These are phyloP conservation scores for Syncephalastrum sp. DNA, from an alignment of 371 early-diverging fungal species.

Conservation along the genomic window DNA sequence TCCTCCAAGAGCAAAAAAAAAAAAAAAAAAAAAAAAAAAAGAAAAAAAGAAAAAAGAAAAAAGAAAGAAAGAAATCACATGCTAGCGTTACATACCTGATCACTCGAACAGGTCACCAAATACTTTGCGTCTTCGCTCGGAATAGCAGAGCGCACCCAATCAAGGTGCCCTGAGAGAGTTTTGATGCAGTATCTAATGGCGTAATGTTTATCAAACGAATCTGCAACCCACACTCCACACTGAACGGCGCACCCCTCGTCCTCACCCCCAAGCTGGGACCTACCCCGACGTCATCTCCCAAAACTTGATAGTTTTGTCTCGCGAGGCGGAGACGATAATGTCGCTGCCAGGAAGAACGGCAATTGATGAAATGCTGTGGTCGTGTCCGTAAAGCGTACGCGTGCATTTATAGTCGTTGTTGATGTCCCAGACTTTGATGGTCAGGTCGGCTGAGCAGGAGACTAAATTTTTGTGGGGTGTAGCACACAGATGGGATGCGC, in stretches of 20 bases:
- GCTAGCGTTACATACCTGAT: conserved; percentile 59
- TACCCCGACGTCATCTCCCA: conserved; percentile 87
- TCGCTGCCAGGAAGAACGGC: conserved; percentile 70
- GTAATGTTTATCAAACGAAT: conserved; percentile 1
- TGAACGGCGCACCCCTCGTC: background rate
- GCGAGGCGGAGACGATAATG: conserved; percentile 75
- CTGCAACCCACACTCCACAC: background rate
- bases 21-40: too few species aligned
- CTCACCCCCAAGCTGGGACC: background rate
- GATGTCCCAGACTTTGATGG: conserved; percentile 87
- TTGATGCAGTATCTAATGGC: conserved; percentile 69
- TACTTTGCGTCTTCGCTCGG: conserved; percentile 68
- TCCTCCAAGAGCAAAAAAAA: background rate
- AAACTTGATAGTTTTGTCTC: conserved; percentile 86
- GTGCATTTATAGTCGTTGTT: conserved; percentile 81
- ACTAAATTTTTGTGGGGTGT: conserved; percentile 34
- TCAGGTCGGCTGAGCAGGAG: conserved; percentile 85
- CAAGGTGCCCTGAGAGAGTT: conserved; percentile 75
- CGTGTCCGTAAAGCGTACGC: conserved; percentile 85
- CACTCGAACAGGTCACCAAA: conserved; percentile 75
- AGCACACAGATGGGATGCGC: too few species aligned
- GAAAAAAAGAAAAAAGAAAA: too few species aligned
- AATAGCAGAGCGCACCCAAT: conserved; percentile 81
- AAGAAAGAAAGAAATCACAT: background rate
- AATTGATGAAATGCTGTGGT: conserved; percentile 84